phyloP scores from a whole-genome alignment of 352 stramenopile genomes.

The Blastocystis sp. region DNA sequence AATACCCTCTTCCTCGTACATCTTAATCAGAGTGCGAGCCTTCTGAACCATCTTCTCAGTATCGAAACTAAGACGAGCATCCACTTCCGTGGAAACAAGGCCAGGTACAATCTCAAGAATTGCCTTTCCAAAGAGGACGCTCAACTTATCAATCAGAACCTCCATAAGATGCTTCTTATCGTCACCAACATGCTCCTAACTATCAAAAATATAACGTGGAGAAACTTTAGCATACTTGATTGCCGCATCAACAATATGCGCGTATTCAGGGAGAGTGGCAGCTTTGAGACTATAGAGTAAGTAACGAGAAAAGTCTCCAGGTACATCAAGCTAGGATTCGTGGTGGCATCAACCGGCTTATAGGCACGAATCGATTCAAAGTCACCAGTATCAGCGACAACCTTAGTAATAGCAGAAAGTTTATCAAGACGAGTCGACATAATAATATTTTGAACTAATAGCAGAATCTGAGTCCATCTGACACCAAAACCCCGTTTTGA shows the following conservation, averaged over 20 bases:
- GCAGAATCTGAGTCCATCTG: background rate
- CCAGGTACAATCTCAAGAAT: slow-evolving; percentile 91
- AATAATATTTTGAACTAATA: background rate
- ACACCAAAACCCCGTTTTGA: background rate
- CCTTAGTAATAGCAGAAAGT: slow-evolving; percentile 90
- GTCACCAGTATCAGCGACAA: slow-evolving; percentile 95
- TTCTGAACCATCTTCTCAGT: slow-evolving; percentile 66
- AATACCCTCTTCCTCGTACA: slow-evolving; percentile 91
- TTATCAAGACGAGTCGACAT: slow-evolving; percentile 77
- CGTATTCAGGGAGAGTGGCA: slow-evolving; percentile 87
- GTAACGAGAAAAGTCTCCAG: background rate
- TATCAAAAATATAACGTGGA: background rate
- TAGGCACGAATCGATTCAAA: slow-evolving; percentile 70
- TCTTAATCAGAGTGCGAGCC: slow-evolving; percentile 83
- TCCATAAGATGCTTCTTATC: slow-evolving; percentile 79
- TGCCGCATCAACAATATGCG: slow-evolving; percentile 87
- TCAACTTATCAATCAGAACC: slow-evolving; percentile 91
- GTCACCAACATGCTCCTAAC: slow-evolving; percentile 63
- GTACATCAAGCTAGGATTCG: slow-evolving; percentile 96
- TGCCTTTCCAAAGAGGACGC: slow-evolving; percentile 92
- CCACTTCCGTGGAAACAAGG: slow-evolving; percentile 96
- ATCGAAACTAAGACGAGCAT: slow-evolving; percentile 85
- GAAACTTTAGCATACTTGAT: slow-evolving; percentile 81
- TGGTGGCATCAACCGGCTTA: slow-evolving; percentile 77
- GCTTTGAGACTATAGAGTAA: slow-evolving; percentile 74